Base-by-base conservation (phyloP, 768 basidiomycete species). In the Pleurotus eryngii region DNA sequence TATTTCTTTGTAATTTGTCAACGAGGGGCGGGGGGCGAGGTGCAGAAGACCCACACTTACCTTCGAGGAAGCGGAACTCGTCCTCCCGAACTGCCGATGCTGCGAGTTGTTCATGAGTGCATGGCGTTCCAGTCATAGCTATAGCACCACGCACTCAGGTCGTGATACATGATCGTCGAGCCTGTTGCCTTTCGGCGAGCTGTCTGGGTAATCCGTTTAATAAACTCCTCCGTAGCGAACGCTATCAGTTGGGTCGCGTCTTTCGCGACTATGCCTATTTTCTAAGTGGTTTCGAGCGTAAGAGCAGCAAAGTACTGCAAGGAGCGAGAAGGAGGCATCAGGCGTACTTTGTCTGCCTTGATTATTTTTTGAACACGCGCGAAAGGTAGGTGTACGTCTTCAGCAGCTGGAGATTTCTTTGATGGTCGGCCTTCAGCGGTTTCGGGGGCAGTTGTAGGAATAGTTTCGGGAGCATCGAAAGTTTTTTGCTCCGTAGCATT, bases 191-290 rank as follows among this genome's bases (percentile, higher is more conserved):
- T 79, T 53, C 74, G 79, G 60, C 89, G 85, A n/a, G 81, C 83
- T 5, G 90, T 87, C 56, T 87, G 83, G 30, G 82, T 79, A 26
- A 95, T 72, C 49, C 85, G 80, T 68, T 83, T 85, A 53, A 95
- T 87, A 61, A 96, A 95, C 68, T 92, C 88, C 71, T 96, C 94
- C 56, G 94, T 87, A 4, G 92, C 92, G 24, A 92, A 73, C 18
- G 90, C 84, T 46, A 95, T 86, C 60, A 93, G 71, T 62, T 92
- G 85, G 0, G 84, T 81, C 20, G 91, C 92, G 54, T 95, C 93
- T 66, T 78, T 86, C 9, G 86, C 85, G 4, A 92, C 76, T 42
- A 85, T 84, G 0, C 89, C 85, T 51, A 93, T 79, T 46, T 92
- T 90, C 90, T 92, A 26, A 37, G 47, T 11, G 40, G 14, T 37